Conservation (phyloP, 805 yeast genomes). For the Zygosaccharomyces pseudorouxii region DNA sequence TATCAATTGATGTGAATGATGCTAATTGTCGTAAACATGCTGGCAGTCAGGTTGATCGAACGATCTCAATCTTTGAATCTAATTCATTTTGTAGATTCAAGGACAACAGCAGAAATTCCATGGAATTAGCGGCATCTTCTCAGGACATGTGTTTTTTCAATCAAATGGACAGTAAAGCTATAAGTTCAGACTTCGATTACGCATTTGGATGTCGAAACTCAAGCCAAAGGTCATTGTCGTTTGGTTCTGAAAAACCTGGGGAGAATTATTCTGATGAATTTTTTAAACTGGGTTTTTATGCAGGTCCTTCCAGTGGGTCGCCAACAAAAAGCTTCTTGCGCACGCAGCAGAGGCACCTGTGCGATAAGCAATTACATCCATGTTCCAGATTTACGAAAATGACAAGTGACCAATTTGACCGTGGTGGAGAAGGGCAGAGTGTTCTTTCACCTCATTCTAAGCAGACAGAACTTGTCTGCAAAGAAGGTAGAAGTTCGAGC, state of each 20-base stretch:
- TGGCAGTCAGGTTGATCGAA: no score
- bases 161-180: not conserved
- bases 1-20: no score
- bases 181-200: not conserved
- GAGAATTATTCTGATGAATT: not conserved
- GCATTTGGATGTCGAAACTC: not conserved
- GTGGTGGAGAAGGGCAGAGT: not conserved
- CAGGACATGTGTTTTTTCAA: not conserved
- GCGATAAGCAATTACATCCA: not conserved
- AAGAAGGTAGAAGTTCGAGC: not conserved
- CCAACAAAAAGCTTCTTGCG: not conserved
- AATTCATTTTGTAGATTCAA: not conserved
- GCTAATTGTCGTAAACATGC: no score
- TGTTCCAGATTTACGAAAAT: not conserved
- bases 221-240: not conserved
- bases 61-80: no score
- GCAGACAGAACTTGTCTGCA: not conserved
- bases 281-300: not conserved
- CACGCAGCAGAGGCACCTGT: not conserved
- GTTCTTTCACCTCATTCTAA: not conserved
- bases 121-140: not conserved
- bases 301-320: not conserved
- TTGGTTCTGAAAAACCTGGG: not conserved
- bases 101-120: not conserved
- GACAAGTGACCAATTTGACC: not conserved